Conservation (phyloP, 148 eudicot species). For the Selenicereus undatus region DNA sequence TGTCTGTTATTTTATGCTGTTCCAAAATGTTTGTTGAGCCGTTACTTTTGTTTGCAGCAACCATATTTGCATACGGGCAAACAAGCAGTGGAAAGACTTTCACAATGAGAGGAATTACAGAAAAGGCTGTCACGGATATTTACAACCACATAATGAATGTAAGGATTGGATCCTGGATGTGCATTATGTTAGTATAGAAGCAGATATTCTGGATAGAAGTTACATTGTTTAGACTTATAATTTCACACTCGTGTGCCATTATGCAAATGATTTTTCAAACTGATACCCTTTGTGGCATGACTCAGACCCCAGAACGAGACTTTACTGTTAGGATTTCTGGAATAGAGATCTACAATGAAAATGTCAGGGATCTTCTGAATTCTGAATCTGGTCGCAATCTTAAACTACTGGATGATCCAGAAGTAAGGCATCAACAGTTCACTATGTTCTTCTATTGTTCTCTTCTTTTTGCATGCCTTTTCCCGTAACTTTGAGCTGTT, state of each 20-base stretch:
- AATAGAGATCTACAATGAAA: constrained; percentile 90
- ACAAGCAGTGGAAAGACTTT: constrained; percentile 97
- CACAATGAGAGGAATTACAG: constrained; percentile 95
- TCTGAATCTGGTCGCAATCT: constrained; percentile 84
- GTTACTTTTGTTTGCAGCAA: constrained; percentile 46
- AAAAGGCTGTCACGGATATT: constrained; percentile 73
- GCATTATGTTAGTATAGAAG: not conserved
- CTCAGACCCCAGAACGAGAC: constrained; percentile 83
- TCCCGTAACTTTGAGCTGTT: not conserved
- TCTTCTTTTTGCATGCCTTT: not conserved
- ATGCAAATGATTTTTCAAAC: not conserved
- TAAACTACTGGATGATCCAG: constrained; percentile 93
- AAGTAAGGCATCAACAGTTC: constrained; percentile 37
- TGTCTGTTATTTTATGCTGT: constrained; percentile 1
- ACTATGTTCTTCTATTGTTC: not conserved
- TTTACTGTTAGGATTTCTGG: constrained; percentile 80
- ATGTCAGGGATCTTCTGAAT: constrained; percentile 82
- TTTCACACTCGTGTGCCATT: not conserved
- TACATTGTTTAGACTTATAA: not conserved
- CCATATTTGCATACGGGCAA: constrained; percentile 96
- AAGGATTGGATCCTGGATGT: constrained; percentile 19
- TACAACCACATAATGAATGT: constrained; percentile 61
- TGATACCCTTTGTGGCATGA: constrained; percentile 14
- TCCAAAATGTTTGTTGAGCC: constrained; percentile 3
- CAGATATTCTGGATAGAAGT: not conserved